Conservation (phyloP, 208 protist genomes). For the Trypanosoma rangeli region DNA sequence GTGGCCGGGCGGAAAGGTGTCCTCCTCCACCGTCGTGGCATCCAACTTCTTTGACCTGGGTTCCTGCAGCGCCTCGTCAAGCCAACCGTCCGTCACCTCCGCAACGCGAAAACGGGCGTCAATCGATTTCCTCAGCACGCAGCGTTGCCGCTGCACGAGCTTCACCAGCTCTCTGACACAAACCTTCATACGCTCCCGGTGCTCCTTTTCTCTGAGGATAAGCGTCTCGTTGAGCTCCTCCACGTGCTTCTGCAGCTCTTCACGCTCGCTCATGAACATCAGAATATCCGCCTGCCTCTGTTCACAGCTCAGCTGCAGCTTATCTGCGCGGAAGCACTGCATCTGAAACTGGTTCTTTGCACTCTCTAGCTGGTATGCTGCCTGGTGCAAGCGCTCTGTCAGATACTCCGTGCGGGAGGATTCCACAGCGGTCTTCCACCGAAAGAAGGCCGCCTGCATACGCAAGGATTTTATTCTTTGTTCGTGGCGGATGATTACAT, state of each 20-base stretch:
- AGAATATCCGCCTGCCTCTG: constrained; percentile 45
- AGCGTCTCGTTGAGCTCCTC: constrained; percentile 46
- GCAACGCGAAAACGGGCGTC: constrained; percentile 20
- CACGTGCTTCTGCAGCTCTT: constrained; percentile 39
- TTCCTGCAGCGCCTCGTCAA: constrained; percentile 18
- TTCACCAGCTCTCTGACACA: constrained; percentile 33
- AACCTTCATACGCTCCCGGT: constrained; percentile 41
- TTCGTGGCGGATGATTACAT: constrained; percentile 33
- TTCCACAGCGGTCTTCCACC: constrained; percentile 72
- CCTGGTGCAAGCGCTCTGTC: constrained; percentile 81
- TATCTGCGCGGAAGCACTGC: constrained; percentile 83
- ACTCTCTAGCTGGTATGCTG: constrained; percentile 80
- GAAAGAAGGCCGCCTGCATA: constrained; percentile 50
- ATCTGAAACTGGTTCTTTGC: constrained; percentile 91
- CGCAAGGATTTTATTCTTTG: constrained; percentile 32
- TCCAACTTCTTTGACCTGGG: constrained; percentile 1
- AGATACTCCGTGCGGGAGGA: constrained; percentile 67
- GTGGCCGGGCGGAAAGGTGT: constrained; percentile 12
- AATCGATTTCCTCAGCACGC: constrained; percentile 11
- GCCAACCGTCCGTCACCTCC: constrained; percentile 12
- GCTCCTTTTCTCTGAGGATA: constrained; percentile 43
- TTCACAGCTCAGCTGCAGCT: constrained; percentile 56
- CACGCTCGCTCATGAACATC: constrained; percentile 33
- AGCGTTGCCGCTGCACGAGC: constrained; percentile 43
- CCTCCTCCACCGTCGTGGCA: constrained; percentile 1